A percentile compares a stretch with the other conserved stretches of the same genome.
These are phyloP conservation scores for Raffaelea ambrosiae DNA, from an alignment of 2,329 filamentous ascomycete species.

Conservation along the genomic window DNA sequence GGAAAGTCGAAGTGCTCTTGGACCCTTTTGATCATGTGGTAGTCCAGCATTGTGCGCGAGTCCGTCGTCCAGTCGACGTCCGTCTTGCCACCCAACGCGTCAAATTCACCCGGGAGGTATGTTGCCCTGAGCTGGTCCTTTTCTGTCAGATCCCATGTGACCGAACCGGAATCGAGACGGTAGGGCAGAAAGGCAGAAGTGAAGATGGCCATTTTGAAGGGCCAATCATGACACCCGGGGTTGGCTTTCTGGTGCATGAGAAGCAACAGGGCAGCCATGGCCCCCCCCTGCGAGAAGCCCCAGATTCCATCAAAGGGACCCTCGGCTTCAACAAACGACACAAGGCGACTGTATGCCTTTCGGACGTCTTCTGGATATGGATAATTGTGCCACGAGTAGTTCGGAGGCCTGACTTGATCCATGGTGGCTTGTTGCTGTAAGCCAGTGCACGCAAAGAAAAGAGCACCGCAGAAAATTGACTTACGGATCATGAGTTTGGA, in stretches of 20 bases:
- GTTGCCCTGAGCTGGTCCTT: not conserved
- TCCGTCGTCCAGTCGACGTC: not conserved
- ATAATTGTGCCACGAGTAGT: not conserved
- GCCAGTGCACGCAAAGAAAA: not conserved
- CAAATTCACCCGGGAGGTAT: not conserved
- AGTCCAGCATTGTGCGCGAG: not conserved
- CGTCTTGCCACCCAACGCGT: not conserved
- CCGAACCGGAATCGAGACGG: not conserved
- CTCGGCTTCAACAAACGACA: not conserved
- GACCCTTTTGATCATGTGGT: not conserved
- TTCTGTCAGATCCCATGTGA: not conserved
- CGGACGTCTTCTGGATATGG: not conserved
- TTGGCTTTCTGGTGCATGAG: not conserved
- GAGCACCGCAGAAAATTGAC: too few relatives aligned
- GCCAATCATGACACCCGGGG: not conserved
- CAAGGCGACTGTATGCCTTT: not conserved
- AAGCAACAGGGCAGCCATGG: not conserved
- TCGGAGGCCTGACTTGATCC: not conserved
- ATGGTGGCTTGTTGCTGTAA: not conserved
- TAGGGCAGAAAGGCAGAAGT: not conserved
- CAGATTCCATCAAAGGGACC: not conserved
- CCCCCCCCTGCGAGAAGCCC: not conserved
- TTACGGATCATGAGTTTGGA: not conserved
- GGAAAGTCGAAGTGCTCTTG: not conserved
- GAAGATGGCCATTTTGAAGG: not conserved